Base-by-base conservation (phyloP, 2,329 filamentous ascomycete species). In the Aspergillus intermedius region DNA sequence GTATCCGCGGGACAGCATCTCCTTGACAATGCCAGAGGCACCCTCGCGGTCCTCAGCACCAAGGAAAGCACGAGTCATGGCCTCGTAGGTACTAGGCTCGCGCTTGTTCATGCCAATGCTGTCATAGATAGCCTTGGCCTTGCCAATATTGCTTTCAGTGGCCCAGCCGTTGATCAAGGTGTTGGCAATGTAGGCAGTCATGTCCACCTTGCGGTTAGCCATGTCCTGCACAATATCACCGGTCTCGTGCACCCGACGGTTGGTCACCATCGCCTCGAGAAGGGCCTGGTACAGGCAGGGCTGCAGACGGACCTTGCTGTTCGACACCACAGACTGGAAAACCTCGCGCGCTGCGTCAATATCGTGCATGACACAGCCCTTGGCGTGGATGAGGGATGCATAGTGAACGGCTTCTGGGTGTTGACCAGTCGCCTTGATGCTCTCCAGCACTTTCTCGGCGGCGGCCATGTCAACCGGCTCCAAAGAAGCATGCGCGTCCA, bases 161-260 rank as follows among this genome's bases (percentile, higher is more conserved):
- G 91, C 88, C 91, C 93, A 98, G 54, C 93, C 93, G 64, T 97
- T 91, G 62, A 98, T 97, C 42, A 98, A 78, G 5, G 91, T 95
- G 75, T 98, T 98, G 64, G 93, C 93, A 64, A 98, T 97, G 73
- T 98, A 98, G 0, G 93, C 87, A 2, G 93, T 97, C 76, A 97
- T 83, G 60, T 90, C 86, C 9, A 98, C 84, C 34, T 82, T 74
- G 50, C 81, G 82, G 44, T 73, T 68, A 47, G 76, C 77, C 93
- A 98, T 97, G 58, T 88, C 78, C 19, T 74, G 72, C 15, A 97
- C 80, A 6, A 95, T 70, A 0, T 82, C 69, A 61, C 91, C 83
- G 0, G 89, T 91, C 52, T 86, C 84, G 23, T 77, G 75, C 40
- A 96, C 90, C 52, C 81, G 78, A 70, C 95, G 88, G 70, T 97